Percentiles rank a stretch among this genome's conserved stretches.
phyloP scores from a whole-genome alignment of 2,329 filamentous ascomycete genomes.

The Didymella pinodella region DNA sequence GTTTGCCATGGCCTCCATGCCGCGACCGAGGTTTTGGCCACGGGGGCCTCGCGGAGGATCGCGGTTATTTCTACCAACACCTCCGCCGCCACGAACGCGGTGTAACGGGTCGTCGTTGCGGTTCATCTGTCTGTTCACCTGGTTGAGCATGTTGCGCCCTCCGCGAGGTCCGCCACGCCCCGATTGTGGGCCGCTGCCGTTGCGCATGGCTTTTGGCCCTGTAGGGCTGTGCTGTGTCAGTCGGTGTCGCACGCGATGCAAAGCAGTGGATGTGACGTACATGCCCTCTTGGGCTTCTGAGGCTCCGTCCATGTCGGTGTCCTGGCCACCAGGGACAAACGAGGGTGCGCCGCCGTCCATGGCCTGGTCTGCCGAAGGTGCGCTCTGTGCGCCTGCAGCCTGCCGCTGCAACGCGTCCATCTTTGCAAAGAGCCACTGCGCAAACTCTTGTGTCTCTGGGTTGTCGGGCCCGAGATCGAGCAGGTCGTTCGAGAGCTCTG shows the following conservation, averaged over 20 bases:
- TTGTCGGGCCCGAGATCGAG: constrained; percentile 84
- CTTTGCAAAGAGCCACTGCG: constrained; percentile 92
- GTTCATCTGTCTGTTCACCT: constrained; percentile 84
- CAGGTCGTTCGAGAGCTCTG: constrained; percentile 87
- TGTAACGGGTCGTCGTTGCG: constrained; percentile 79
- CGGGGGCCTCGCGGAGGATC: constrained; percentile 76
- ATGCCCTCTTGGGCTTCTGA: constrained; percentile 54
- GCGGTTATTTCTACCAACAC: constrained; percentile 82
- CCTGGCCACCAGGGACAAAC: constrained; percentile 54
- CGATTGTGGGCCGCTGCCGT: constrained; percentile 58
- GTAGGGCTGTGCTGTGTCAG: constrained; percentile 75
- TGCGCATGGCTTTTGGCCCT: constrained; percentile 93
- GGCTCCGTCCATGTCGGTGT: constrained; percentile 76
- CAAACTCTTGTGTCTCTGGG: constrained; percentile 80
- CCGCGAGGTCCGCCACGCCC: constrained; percentile 55
- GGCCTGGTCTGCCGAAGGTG: constrained; percentile 31
- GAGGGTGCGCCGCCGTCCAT: constrained; percentile 36
- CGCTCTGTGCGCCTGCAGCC: constrained; percentile 55
- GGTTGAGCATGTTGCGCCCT: constrained; percentile 83
- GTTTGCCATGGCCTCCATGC: constrained; percentile 48
- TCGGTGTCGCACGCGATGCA: constrained; percentile 2
- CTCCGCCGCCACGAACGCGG: constrained; percentile 76
- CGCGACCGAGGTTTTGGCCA: constrained; percentile 52
- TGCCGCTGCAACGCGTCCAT: constrained; percentile 73
- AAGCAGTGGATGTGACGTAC: constrained; percentile 46